These are phyloP conservation scores for Penicillium flavigenum DNA, from an alignment of 495 filamentous ascomycete genomes.

Conservation along the genomic window DNA sequence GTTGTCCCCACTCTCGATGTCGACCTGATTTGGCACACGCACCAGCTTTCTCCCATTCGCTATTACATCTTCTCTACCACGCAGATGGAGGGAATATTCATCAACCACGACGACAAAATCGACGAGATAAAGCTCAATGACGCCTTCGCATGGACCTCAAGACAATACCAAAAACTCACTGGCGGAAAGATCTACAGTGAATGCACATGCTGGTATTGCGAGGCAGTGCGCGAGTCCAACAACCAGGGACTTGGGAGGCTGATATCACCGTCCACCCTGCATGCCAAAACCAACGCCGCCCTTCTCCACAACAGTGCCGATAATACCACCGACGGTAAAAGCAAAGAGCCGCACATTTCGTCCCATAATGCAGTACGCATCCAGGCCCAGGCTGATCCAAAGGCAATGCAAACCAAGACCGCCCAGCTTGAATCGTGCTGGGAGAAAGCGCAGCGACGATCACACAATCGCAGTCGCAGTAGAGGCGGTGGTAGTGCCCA, in stretches of 20 bases:
- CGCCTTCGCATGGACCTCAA: constrained; percentile 74
- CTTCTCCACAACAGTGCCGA: not conserved
- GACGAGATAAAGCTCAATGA: constrained; percentile 58
- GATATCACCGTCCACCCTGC: not conserved
- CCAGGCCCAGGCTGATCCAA: not conserved
- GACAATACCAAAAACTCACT: constrained; percentile 59
- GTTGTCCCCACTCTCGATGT: constrained; percentile 83
- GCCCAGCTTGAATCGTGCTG: not conserved
- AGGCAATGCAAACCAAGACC: not conserved
- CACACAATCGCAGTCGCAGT: not conserved
- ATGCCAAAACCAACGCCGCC: constrained; percentile 1
- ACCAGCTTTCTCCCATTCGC: constrained; percentile 58
- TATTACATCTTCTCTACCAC: constrained; percentile 59
- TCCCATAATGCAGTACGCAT: constrained; percentile 7
- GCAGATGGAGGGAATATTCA: constrained; percentile 42
- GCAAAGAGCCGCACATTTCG: not conserved
- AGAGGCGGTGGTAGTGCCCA: not conserved
- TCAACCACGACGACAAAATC: constrained; percentile 89
- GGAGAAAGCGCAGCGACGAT: not conserved
- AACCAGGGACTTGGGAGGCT: constrained; percentile 1
- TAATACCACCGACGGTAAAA: not conserved
- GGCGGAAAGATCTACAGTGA: constrained; percentile 70
- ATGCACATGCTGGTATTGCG: constrained; percentile 92
- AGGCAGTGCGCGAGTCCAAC: constrained; percentile 43
- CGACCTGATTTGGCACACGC: constrained; percentile 78